A percentile compares a stretch with the other conserved stretches of the same genome.
These are phyloP conservation scores for Pestalotiopsis sp. DNA, from an alignment of 2,329 filamentous ascomycete genomes.

Conservation along the genomic window DNA sequence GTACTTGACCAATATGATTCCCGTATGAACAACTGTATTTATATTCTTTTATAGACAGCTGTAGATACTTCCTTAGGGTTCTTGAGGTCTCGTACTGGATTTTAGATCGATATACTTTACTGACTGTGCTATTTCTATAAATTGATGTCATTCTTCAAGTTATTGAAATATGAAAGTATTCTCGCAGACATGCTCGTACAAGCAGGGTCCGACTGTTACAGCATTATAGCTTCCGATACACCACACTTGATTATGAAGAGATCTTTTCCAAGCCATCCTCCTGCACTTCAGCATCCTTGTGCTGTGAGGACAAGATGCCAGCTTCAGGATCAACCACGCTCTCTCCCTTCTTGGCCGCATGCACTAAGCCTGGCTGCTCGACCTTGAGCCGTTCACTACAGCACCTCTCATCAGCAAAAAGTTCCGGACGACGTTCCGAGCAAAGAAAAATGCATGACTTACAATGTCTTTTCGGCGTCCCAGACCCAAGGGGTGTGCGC, in stretches of 20 bases:
- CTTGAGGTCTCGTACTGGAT: background rate
- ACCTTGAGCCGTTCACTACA: constrained; percentile 55
- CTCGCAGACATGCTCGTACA: no score
- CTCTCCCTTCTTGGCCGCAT: constrained; percentile 32
- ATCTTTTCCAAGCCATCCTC: constrained; percentile 5
- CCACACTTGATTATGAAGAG: background rate
- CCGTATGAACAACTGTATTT: no score
- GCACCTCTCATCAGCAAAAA: background rate
- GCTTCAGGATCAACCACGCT: constrained; percentile 31
- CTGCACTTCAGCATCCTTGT: background rate
- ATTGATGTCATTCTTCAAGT: no score
- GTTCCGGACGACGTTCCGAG: no score
- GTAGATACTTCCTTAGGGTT: background rate
- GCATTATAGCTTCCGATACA: background rate
- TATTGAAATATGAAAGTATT: no score
- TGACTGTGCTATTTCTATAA: no score
- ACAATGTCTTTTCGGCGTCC: constrained; percentile 69
- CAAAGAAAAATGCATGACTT: background rate
- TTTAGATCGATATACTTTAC: background rate
- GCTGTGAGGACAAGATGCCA: constrained; percentile 13
- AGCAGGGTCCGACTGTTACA: background rate
- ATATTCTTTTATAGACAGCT: no score
- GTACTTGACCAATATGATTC: background rate
- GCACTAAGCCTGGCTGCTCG: constrained; percentile 55
- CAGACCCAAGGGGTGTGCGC: constrained; percentile 69